Evolutionary conservation across 495 filamentous ascomycete genomes (phyloP).

Genomic region (Copromyces sp.): DNA sequence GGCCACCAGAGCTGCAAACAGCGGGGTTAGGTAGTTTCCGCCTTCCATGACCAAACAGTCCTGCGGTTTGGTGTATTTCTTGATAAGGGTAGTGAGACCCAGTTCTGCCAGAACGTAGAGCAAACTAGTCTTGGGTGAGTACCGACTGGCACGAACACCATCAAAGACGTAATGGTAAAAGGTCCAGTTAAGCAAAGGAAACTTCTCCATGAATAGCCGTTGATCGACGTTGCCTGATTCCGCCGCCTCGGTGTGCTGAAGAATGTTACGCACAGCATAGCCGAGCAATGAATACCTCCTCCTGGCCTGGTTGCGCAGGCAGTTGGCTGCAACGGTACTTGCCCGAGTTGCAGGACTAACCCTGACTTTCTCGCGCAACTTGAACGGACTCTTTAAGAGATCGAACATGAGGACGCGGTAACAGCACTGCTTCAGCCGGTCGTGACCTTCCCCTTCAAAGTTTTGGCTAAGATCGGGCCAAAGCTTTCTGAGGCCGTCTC

Average conservation of each 20-base stretch:
- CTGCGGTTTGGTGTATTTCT: slow-evolving; percentile 6
- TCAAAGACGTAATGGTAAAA: slow-evolving; percentile 23
- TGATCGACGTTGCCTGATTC: slow-evolving; percentile 24
- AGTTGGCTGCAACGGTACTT: slow-evolving; percentile 10
- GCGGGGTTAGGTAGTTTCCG: slow-evolving; percentile 30
- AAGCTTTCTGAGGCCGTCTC: slow-evolving; percentile 23
- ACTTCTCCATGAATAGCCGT: slow-evolving; percentile 24
- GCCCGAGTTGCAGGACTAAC: slow-evolving; percentile 1
- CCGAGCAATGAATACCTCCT: slow-evolving; percentile 8
- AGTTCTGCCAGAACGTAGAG: slow-evolving; percentile 40
- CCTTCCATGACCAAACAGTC: slow-evolving; percentile 20
- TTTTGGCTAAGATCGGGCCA: slow-evolving; percentile 22
- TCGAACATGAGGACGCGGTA: slow-evolving; percentile 11
- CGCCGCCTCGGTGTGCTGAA: slow-evolving; percentile 14
- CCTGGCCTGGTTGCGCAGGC: slow-evolving; percentile 8
- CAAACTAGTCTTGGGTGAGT: slow-evolving; percentile 26
- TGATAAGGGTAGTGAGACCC: slow-evolving; percentile 30
- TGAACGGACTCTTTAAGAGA: not conserved
- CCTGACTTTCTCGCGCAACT: not conserved
- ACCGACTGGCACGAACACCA: slow-evolving; percentile 11
- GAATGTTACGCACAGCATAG: slow-evolving; percentile 7
- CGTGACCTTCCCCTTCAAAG: slow-evolving; percentile 22
- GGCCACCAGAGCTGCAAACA: slow-evolving; percentile 35
- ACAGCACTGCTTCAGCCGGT: slow-evolving; percentile 29
- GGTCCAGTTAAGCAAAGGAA: slow-evolving; percentile 29